A percentile compares a stretch with the other conserved stretches of the same genome.
Conservation (phyloP, 768 basidiomycete species). For the Leccinum aurantiacum region DNA sequence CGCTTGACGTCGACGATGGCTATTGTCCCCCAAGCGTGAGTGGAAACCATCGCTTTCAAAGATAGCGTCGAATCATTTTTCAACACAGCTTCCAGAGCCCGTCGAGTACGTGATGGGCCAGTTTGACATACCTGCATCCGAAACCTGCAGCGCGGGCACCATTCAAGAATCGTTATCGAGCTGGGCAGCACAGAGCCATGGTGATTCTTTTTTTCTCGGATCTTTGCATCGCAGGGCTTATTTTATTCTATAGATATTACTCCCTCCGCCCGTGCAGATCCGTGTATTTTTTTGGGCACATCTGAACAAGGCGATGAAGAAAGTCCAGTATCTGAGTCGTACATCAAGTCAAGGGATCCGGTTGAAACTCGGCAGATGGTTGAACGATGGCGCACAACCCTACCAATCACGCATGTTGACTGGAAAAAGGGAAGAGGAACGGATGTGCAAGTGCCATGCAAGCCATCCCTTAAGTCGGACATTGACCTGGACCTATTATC, state of each 20-base stretch:
- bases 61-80: neutral
- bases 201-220: slow-evolving; percentile 12
- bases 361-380: slow-evolving; percentile 30
- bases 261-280: slow-evolving; percentile 22
- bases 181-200: slow-evolving; percentile 32
- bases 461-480: slow-evolving; percentile 6
- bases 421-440: slow-evolving; percentile 16
- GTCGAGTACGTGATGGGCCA: slow-evolving; percentile 32
- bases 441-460: slow-evolving; percentile 7
- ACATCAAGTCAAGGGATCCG: slow-evolving; percentile 24
- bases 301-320: slow-evolving; percentile 26
- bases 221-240: neutral
- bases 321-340: slow-evolving; percentile 10
- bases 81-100: slow-evolving; percentile 31
- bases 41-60: neutral
- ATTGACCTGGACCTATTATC: slow-evolving; percentile 13
- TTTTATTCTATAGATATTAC: slow-evolving; percentile 19
- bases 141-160: slow-evolving; percentile 15
- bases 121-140: slow-evolving; percentile 26
- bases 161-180: slow-evolving; percentile 32
- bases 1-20: slow-evolving; percentile 36
- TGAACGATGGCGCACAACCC: slow-evolving; percentile 32
- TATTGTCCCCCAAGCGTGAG: slow-evolving; percentile 29
- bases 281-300: slow-evolving; percentile 9
- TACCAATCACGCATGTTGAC: slow-evolving; percentile 16